Conservation (phyloP, 805 yeast species). For the Wickerhamiella shivajii region DNA sequence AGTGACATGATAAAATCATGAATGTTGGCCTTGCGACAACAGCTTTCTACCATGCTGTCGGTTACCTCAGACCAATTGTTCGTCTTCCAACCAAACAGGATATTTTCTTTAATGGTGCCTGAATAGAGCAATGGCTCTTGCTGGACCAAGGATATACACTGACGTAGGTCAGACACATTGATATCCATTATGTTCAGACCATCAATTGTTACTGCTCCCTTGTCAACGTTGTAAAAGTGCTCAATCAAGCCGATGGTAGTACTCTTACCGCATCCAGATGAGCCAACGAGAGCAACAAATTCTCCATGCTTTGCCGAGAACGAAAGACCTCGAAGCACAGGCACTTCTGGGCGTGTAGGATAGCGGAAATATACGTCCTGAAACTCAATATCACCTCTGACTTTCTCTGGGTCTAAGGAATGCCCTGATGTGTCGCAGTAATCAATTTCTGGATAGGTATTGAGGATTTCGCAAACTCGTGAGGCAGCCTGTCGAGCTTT, state of each 20-base stretch:
- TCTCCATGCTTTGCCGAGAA: slow-evolving; percentile 35
- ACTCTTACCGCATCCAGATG: slow-evolving; percentile 49
- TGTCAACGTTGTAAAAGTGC: slow-evolving; percentile 36
- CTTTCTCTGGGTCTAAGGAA: slow-evolving; percentile 19
- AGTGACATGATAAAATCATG: slow-evolving; percentile 42
- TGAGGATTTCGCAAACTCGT: slow-evolving; percentile 23
- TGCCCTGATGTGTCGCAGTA: slow-evolving; percentile 21
- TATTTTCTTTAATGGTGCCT: slow-evolving; percentile 42
- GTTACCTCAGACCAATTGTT: slow-evolving; percentile 21
- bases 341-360: slow-evolving; percentile 39
- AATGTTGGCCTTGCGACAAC: slow-evolving; percentile 38
- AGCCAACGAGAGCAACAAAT: slow-evolving; percentile 53
- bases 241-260: slow-evolving; percentile 39
- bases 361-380: slow-evolving; percentile 48
- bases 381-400: slow-evolving; percentile 40
- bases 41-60: slow-evolving; percentile 34
- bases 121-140: slow-evolving; percentile 46
- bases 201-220: slow-evolving; percentile 38
- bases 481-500: slow-evolving; percentile 28
- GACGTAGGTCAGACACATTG: slow-evolving; percentile 36
- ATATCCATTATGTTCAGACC: slow-evolving; percentile 35
- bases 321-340: slow-evolving; percentile 37
- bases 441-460: slow-evolving; percentile 25
- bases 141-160: slow-evolving; percentile 43
- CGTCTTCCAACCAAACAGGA: slow-evolving; percentile 32